Conservation (phyloP, 179 eudicot species). For the Camellia oleifera region DNA sequence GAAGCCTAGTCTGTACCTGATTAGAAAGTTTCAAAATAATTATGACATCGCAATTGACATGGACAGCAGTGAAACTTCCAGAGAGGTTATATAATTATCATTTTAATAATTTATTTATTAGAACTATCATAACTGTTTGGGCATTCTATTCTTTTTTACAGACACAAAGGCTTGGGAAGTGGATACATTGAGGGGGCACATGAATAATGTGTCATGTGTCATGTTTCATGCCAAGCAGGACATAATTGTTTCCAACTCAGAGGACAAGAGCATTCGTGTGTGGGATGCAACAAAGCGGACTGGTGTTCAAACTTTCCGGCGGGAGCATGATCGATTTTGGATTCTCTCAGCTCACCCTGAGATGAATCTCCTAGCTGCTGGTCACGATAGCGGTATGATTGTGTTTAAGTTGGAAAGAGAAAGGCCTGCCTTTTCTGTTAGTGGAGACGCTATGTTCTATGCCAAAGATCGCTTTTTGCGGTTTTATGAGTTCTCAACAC, state of each 20-base stretch:
- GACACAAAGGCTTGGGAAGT: conserved; percentile 99
- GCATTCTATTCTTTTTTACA: conserved; percentile 29
- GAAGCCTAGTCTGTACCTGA: no score
- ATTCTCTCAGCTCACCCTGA: conserved; percentile 89
- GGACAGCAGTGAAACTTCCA: neutral
- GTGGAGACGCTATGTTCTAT: conserved; percentile 76
- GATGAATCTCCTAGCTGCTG: conserved; percentile 96
- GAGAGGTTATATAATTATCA: neutral
- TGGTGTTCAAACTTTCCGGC: conserved; percentile 86
- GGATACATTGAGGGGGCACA: conserved; percentile 93
- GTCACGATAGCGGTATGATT: conserved; percentile 96
- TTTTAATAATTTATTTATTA: neutral
- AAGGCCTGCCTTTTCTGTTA: conserved; percentile 86
- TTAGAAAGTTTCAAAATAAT: neutral
- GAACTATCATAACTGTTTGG: neutral
- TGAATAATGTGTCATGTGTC: conserved; percentile 92
- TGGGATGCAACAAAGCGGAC: conserved; percentile 98
- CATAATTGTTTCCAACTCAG: conserved; percentile 88
- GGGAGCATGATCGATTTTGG: conserved; percentile 99
- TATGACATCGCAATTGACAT: neutral
- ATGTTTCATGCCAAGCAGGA: conserved; percentile 87
- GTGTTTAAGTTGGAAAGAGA: conserved; percentile 96
- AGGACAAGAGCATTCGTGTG: conserved; percentile 95
- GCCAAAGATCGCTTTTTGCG: conserved; percentile 87
- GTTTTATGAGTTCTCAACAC: conserved; percentile 71